These are phyloP conservation scores for Saccharomyces hybrid DNA, from an alignment of 1,139 yeast genomes.

Conservation along the genomic window DNA sequence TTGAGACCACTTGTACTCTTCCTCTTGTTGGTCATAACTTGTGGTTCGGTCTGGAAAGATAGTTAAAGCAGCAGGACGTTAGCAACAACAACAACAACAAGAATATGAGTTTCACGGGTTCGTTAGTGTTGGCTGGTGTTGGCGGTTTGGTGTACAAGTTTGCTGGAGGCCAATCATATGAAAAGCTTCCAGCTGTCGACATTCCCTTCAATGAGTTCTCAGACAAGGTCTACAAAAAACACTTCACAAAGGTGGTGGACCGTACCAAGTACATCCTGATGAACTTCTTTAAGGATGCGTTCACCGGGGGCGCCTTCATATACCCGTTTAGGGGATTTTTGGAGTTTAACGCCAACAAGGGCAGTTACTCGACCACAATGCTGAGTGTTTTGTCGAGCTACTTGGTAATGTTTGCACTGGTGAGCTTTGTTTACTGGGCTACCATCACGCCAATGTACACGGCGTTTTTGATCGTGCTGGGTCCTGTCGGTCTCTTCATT, in stretches of 20 bases:
- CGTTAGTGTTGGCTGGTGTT: constrained; percentile 25
- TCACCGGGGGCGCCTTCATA: constrained; percentile 18
- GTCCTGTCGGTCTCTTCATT: constrained; percentile 27
- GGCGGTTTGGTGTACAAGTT: constrained; percentile 26
- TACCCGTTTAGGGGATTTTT: constrained; percentile 25
- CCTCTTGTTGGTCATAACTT: not conserved
- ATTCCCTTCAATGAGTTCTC: constrained; percentile 9
- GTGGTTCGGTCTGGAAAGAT: not conserved
- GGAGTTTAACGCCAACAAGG: constrained; percentile 13
- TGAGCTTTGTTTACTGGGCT: constrained; percentile 23
- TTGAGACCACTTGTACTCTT: not conserved
- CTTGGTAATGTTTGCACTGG: constrained; percentile 15
- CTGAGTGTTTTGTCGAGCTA: constrained; percentile 16
- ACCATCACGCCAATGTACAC: constrained; percentile 29
- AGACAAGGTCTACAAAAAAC: constrained; percentile 12
- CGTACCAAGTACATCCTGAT: constrained; percentile 11
- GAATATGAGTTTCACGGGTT: constrained; percentile 29
- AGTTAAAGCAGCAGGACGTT: too few relatives aligned
- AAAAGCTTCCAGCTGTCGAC: constrained; percentile 15
- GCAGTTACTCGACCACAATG: constrained; percentile 13
- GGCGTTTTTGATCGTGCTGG: constrained; percentile 24
- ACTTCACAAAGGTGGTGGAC: constrained; percentile 7
- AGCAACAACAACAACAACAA: not conserved
- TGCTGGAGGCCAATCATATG: constrained; percentile 21
- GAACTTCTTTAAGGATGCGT: constrained; percentile 21